Conservation (phyloP, 495 filamentous ascomycete species). For the Penicillium coprophilum region DNA sequence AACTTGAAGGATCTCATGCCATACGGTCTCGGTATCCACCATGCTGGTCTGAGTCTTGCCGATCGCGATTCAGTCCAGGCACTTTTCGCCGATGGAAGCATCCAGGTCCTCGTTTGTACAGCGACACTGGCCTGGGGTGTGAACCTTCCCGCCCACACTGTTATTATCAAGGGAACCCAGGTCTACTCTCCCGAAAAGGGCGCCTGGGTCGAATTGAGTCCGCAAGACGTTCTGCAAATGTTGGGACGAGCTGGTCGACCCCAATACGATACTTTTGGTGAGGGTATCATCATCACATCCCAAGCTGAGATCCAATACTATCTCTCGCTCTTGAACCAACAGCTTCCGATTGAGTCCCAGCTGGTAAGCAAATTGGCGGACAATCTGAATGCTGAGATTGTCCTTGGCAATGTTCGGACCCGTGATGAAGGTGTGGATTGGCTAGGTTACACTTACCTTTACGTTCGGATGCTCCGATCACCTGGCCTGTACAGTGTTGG, state of each 20-base stretch:
- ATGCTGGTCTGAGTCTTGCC: slow-evolving; percentile 90
- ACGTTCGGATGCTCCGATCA: slow-evolving; percentile 95
- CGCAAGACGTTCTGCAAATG: slow-evolving; percentile 98
- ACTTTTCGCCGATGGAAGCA: slow-evolving; percentile 83
- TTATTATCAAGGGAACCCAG: slow-evolving; percentile 97
- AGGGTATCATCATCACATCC: slow-evolving; percentile 97
- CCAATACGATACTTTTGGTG: slow-evolving; percentile 96
- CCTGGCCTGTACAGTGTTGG: slow-evolving; percentile 96
- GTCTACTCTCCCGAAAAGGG: slow-evolving; percentile 98
- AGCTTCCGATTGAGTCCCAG: slow-evolving; percentile 96
- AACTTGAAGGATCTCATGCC: slow-evolving; percentile 94
- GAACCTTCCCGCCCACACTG: slow-evolving; percentile 94
- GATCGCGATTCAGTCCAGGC: slow-evolving; percentile 95
- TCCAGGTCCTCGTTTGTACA: slow-evolving; percentile 96
- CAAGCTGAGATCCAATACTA: slow-evolving; percentile 96
- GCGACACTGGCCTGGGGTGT: slow-evolving; percentile 98
- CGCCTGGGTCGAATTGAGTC: slow-evolving; percentile 96
- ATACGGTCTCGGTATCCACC: slow-evolving; percentile 97
- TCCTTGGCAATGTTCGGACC: slow-evolving; percentile 89
- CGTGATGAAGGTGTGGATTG: slow-evolving; percentile 96
- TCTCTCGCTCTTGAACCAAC: slow-evolving; percentile 91
- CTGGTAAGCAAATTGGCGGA: slow-evolving; percentile 90
- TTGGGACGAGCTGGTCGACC: slow-evolving; percentile 94
- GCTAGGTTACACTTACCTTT: slow-evolving; percentile 98
- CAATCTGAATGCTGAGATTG: slow-evolving; percentile 96